Conservation (phyloP, 192 early-diverging fungal species). For the Coemansia sp. region DNA sequence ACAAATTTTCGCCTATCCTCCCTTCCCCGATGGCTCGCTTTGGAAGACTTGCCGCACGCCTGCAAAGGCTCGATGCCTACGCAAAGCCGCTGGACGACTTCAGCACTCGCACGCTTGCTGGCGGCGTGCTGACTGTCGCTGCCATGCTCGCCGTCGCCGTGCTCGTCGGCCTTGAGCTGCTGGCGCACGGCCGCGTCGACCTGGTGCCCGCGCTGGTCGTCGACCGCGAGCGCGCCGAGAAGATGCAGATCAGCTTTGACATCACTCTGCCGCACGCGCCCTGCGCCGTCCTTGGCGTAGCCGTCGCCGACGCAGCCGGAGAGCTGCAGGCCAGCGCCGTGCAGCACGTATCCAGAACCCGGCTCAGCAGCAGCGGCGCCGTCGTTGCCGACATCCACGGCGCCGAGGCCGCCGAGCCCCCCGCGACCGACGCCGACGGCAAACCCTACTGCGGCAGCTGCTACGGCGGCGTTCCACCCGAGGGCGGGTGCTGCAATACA, state of each 20-base stretch:
- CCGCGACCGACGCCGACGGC: constrained; percentile 21
- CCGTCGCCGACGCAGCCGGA: constrained; percentile 93
- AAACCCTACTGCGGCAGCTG: constrained; percentile 79
- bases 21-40: neutral
- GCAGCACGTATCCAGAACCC: constrained; percentile 76
- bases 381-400: constrained; percentile 43
- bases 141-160: constrained; percentile 68
- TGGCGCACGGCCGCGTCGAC: constrained; percentile 68
- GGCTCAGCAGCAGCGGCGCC: constrained; percentile 66
- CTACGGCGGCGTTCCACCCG: constrained; percentile 71
- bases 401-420: constrained; percentile 34
- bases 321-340: constrained; percentile 77
- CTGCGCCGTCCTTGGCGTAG: constrained; percentile 88
- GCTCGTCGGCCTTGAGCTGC: constrained; percentile 79
- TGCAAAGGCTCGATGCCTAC: constrained; percentile 79
- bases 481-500: constrained; percentile 86
- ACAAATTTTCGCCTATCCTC: no score
- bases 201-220: constrained; percentile 76
- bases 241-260: constrained; percentile 84
- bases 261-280: constrained; percentile 89
- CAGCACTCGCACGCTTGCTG: constrained; percentile 72
- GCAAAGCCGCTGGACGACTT: constrained; percentile 98
- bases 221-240: constrained; percentile 81
- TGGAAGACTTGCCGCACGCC: constrained; percentile 15
- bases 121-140: constrained; percentile 82